These are phyloP conservation scores for Atalantia buxifolia DNA, from an alignment of 345 rosid genomes.

Conservation along the genomic window DNA sequence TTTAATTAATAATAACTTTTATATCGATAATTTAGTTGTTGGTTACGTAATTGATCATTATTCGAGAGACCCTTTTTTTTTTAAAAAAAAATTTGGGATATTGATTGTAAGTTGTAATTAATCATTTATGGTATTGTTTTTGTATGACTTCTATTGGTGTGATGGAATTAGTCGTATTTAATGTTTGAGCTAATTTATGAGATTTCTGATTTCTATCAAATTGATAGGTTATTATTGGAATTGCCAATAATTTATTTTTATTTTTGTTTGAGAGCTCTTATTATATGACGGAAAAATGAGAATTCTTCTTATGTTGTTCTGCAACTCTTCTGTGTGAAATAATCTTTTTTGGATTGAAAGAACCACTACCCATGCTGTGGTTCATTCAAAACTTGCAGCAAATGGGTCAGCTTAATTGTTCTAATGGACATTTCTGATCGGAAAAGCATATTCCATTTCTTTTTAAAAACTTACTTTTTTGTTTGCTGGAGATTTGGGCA, in stretches of 20 bases:
- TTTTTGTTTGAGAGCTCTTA: not conserved
- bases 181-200: not conserved
- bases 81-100: not conserved
- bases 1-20: no score
- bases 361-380: not conserved
- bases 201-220: not conserved
- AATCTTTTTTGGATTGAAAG: not conserved
- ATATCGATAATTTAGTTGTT: not conserved
- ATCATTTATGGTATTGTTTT: not conserved
- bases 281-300: not conserved
- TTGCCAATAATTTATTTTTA: not conserved
- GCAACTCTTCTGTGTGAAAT: not conserved
- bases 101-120: not conserved
- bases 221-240: not conserved
- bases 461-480: not conserved
- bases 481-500: constrained; percentile 5
- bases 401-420: not conserved
- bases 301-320: not conserved
- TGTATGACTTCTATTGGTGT: not conserved
- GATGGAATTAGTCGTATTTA: not conserved
- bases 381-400: not conserved
- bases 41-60: not conserved
- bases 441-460: not conserved
- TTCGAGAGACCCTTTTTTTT: not conserved
- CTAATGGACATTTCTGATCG: not conserved